phyloP scores from a whole-genome alignment of 495 filamentous ascomycete species.

The Penicillium odoratum region DNA sequence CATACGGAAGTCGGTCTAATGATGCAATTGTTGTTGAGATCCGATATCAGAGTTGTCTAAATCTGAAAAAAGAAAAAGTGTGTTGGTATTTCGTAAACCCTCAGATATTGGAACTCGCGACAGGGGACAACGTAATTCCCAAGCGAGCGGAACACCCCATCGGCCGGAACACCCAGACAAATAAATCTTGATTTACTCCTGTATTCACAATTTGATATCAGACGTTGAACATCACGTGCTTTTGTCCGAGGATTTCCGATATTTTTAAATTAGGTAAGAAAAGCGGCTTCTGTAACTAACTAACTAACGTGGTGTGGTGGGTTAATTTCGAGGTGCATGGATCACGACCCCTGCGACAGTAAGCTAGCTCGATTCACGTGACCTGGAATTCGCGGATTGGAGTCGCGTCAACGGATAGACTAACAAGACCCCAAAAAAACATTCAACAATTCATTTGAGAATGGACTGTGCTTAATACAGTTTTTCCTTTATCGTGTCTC shows the following conservation, averaged over 20 bases:
- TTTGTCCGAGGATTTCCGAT: no score
- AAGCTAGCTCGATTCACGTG: constrained; percentile 8
- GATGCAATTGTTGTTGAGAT: neutral
- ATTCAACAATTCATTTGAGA: constrained; percentile 5
- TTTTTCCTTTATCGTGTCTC: neutral
- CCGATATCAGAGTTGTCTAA: neutral
- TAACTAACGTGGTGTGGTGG: no score
- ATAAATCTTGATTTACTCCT: no score
- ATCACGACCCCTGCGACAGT: no score
- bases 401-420: constrained; percentile 9
- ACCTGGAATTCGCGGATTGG: constrained; percentile 13
- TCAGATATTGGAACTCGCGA: neutral
- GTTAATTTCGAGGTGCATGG: no score
- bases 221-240: no score
- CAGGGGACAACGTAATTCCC: no score
- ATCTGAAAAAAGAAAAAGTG: neutral
- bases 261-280: no score
- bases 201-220: no score
- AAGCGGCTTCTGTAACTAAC: no score
- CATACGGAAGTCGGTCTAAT: neutral
- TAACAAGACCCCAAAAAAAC: constrained; percentile 10
- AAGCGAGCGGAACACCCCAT: no score
- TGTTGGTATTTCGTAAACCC: neutral
- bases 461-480: constrained; percentile 8
- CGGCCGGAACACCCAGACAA: no score